Percentiles rank a stretch among this genome's conserved stretches.
Conservation (phyloP, 345 rosid genomes). For the Boechera retrofracta region DNA sequence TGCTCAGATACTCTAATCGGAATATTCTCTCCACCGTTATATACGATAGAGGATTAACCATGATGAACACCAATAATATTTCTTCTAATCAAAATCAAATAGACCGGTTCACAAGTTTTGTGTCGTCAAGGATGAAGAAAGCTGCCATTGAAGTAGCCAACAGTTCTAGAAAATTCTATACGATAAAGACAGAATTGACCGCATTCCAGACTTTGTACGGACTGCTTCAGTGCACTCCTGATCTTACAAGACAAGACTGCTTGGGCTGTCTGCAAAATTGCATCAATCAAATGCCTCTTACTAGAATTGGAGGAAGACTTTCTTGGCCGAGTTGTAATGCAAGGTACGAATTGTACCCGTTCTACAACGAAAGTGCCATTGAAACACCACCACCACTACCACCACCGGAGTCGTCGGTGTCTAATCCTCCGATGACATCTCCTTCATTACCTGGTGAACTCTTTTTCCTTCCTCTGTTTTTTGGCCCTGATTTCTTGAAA, state of each 20-base stretch:
- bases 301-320: slow-evolving; percentile 38
- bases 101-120: background rate
- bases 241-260: slow-evolving; percentile 43
- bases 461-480: background rate
- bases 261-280: slow-evolving; percentile 18
- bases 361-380: slow-evolving; percentile 37
- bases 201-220: slow-evolving; percentile 20
- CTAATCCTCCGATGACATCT: background rate
- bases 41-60: accelerated
- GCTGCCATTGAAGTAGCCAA: background rate
- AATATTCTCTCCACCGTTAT: too few species aligned
- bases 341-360: slow-evolving; percentile 40
- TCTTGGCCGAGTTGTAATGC: slow-evolving; percentile 48
- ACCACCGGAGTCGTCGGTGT: background rate
- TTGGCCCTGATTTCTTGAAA: background rate
- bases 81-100: background rate
- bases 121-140: background rate
- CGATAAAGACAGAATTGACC: background rate
- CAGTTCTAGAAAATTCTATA: slow-evolving; percentile 39
- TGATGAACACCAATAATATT: background rate
- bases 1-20: too few species aligned
- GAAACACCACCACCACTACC: background rate
- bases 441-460: slow-evolving; percentile 6
- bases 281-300: background rate
- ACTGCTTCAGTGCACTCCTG: slow-evolving; percentile 27